Conservation (phyloP, 352 stramenopile species). For the Pythium chondricola region DNA sequence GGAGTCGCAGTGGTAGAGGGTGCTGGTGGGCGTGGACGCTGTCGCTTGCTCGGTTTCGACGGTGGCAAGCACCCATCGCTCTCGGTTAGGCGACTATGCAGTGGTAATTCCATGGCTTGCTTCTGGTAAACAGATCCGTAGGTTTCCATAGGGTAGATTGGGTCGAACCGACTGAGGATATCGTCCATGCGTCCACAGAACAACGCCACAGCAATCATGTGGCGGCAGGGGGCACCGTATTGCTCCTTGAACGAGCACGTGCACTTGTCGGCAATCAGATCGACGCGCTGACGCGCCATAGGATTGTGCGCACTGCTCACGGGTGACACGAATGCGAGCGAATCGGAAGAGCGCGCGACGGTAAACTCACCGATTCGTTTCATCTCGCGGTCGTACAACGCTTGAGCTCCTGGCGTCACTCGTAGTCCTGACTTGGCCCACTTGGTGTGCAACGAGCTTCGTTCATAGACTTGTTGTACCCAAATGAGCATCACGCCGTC, state of each 20-base stretch:
- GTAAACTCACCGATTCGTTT: conserved; percentile 44
- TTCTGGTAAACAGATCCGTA: conserved; percentile 26
- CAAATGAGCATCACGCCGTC: conserved; percentile 37
- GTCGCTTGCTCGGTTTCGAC: not conserved
- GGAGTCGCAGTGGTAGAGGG: not conserved
- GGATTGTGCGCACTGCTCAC: conserved; percentile 28
- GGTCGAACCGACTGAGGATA: conserved; percentile 32
- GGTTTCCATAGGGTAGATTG: conserved; percentile 37
- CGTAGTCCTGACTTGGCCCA: conserved; percentile 35
- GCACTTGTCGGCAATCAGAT: conserved; percentile 38
- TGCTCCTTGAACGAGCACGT: conserved; percentile 54
- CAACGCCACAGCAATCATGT: conserved; percentile 49
- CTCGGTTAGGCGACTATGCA: conserved; percentile 23
- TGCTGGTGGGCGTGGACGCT: not conserved
- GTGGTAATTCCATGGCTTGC: conserved; percentile 40
- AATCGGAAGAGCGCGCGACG: conserved; percentile 41
- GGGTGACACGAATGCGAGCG: conserved; percentile 45
- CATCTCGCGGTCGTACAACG: conserved; percentile 44
- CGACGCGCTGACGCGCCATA: conserved; percentile 25
- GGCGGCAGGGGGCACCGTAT: conserved; percentile 47
- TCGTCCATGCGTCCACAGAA: conserved; percentile 47
- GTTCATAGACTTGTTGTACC: conserved; percentile 33
- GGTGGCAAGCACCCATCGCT: conserved; percentile 11
- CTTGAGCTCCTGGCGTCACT: conserved; percentile 37
- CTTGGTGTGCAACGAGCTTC: conserved; percentile 27